Base-by-base conservation (phyloP, 176 grass and related monocot species). In the Oryza punctata region DNA sequence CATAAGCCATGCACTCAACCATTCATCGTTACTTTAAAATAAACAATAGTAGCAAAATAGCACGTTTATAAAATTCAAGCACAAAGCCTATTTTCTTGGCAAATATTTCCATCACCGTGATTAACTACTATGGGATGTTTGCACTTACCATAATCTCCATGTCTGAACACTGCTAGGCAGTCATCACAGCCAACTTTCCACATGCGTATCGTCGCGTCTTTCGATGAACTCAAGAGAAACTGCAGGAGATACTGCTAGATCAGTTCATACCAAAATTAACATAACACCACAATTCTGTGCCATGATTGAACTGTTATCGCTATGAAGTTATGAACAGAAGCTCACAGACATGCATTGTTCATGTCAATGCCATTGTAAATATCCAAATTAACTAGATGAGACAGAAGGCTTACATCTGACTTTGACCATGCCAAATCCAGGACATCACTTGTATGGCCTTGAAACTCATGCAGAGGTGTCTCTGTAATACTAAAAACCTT, bases 401-500 rank as follows among this genome's bases (percentile, higher is more conserved):
- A 70, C 29, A 63, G n/a, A 78, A 35, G 57, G 33, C 91, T 86
- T 87, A 97, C 94, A 86, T 97, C 76, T 81, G 87, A 88, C 21
- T 86, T 83, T 59, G 94, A 97, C 94, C 94, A 97, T 68, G 91
- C 37, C 86, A 97, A 73, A 78, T 94, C 94, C 50, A 97, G 66
- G 75, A 97, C 90, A 81, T 85, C 89, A 76, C 86, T 77, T 25
- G 77, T 85, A 73, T 97, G 94, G 1, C 91, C 94, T 54, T 60
- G 75, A 81, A 91, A 90, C 32, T 97, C 89, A 41, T 97, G 94
- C 41, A 86, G 38, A 5, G 91, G 91, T 52, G 57, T 82, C 8
- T 94, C 94, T 61, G 84, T 68, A 69, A 97, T 90, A 67, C 81
- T 91, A 50, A 88, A 93, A 64, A 88, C 82, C 73, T 75, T 87